Evolutionary conservation across 768 basidiomycete genomes (phyloP).

Genomic region (Suillus fuscotomentosus): DNA sequence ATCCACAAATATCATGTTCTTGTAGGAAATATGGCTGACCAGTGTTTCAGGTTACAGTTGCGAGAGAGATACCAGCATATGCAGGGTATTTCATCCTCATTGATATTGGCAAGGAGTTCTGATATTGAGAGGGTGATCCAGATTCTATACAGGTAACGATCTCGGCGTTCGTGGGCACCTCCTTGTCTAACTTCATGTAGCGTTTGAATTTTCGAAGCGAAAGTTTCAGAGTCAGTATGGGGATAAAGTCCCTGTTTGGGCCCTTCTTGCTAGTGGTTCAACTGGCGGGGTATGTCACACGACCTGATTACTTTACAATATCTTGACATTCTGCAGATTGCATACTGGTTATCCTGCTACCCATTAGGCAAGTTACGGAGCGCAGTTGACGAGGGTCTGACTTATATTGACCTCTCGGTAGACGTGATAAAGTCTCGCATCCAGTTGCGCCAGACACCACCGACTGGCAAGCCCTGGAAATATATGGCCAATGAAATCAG

Average conservation of each 20-base stretch:
- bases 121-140: slow-evolving; percentile 23
- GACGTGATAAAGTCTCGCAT: slow-evolving; percentile 93
- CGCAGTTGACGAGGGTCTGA: background rate
- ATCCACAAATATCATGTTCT: slow-evolving; percentile 2
- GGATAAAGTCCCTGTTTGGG: slow-evolving; percentile 76
- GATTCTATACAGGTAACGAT: slow-evolving; percentile 63
- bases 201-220: slow-evolving; percentile 89
- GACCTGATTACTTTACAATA: slow-evolving; percentile 4
- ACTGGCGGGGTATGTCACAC: slow-evolving; percentile 67
- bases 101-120: background rate
- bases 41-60: slow-evolving; percentile 70
- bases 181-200: slow-evolving; percentile 30
- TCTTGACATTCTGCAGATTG: slow-evolving; percentile 44
- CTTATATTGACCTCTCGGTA: slow-evolving; percentile 20
- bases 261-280: slow-evolving; percentile 77
- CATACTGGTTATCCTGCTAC: slow-evolving; percentile 94
- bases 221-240: slow-evolving; percentile 65
- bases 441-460: slow-evolving; percentile 75
- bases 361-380: slow-evolving; percentile 58
- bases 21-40: background rate
- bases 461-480: slow-evolving; percentile 65
- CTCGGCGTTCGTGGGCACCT: background rate
- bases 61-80: slow-evolving; percentile 94
- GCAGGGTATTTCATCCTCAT: slow-evolving; percentile 51
- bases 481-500: slow-evolving; percentile 78